These are phyloP conservation scores for Neurospora tetraspora DNA, from an alignment of 495 filamentous ascomycete species.

Conservation along the genomic window DNA sequence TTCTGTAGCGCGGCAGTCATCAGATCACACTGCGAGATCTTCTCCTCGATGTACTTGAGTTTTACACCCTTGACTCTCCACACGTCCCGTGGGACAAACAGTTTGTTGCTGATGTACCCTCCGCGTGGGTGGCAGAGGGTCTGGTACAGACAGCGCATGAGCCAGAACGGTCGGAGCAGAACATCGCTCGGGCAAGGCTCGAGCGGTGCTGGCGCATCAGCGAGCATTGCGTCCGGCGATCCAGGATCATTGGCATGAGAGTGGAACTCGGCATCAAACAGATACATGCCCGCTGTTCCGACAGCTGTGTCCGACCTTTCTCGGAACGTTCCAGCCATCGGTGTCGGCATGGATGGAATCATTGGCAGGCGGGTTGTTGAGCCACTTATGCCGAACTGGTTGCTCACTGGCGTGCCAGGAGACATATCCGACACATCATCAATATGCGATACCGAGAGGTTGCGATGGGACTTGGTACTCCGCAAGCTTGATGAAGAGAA, in stretches of 20 bases:
- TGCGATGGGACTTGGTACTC: constrained; percentile 52
- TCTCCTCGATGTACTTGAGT: constrained; percentile 82
- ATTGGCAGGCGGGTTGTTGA: constrained; percentile 28
- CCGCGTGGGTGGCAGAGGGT: constrained; percentile 85
- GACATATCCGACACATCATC: constrained; percentile 58
- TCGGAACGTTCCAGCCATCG: constrained; percentile 47
- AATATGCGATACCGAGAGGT: constrained; percentile 63
- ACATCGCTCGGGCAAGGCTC: constrained; percentile 87
- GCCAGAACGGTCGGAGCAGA: constrained; percentile 87
- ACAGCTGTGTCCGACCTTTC: constrained; percentile 37
- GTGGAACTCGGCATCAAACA: constrained; percentile 81
- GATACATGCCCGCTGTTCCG: constrained; percentile 57
- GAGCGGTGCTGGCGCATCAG: constrained; percentile 57
- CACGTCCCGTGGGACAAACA: constrained; percentile 86
- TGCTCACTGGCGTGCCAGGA: constrained; percentile 61
- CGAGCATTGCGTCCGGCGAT: constrained; percentile 47
- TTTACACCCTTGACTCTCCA: constrained; percentile 94
- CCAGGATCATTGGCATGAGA: constrained; percentile 53
- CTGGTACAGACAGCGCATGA: constrained; percentile 88
- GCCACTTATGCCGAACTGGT: constrained; percentile 47
- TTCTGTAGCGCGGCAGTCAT: constrained; percentile 83
- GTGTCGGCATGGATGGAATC: constrained; percentile 60
- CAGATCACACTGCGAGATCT: constrained; percentile 86
- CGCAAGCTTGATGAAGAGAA: constrained; percentile 71
- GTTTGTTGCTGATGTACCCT: constrained; percentile 79